phyloP scores from a whole-genome alignment of 2,329 filamentous ascomycete genomes.

The Arthrinium phaeospermum region DNA sequence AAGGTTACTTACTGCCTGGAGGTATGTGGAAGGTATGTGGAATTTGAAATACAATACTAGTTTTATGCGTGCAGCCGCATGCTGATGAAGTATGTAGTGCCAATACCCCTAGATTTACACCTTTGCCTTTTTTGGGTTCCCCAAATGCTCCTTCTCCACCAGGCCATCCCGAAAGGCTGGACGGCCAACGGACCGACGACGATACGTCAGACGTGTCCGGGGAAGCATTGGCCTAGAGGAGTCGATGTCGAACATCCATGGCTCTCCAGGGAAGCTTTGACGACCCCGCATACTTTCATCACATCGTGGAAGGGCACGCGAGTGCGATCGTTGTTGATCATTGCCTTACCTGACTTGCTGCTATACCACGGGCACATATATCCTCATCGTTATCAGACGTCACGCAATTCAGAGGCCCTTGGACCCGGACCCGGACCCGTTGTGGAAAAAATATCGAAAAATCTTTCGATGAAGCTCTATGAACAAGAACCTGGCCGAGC shows the following conservation, averaged over 20 bases:
- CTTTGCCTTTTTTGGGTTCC: too few species aligned
- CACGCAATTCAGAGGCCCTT: neutral
- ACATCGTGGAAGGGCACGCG: neutral
- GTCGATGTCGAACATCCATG: neutral
- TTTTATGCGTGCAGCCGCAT: too few species aligned
- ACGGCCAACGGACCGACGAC: too few species aligned
- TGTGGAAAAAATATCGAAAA: neutral
- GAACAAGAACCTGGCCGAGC: constrained; percentile 9
- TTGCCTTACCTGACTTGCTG: neutral
- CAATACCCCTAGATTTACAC: too few species aligned
- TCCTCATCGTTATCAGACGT: neutral
- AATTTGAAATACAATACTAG: too few species aligned
- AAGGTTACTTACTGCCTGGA: too few species aligned
- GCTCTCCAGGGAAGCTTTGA: neutral
- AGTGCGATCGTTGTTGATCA: neutral
- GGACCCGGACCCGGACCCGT: neutral
- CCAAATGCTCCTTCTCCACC: too few species aligned
- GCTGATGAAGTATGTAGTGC: too few species aligned
- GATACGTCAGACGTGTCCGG: too few species aligned
- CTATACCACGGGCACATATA: neutral
- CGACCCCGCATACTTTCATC: neutral
- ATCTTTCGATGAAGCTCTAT: constrained; percentile 2
- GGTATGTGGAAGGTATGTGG: too few species aligned
- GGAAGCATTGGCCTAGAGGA: too few species aligned
- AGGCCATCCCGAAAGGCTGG: too few species aligned